Base-by-base conservation (phyloP, 768 basidiomycete genomes). In the Daedaleopsis nitida region DNA sequence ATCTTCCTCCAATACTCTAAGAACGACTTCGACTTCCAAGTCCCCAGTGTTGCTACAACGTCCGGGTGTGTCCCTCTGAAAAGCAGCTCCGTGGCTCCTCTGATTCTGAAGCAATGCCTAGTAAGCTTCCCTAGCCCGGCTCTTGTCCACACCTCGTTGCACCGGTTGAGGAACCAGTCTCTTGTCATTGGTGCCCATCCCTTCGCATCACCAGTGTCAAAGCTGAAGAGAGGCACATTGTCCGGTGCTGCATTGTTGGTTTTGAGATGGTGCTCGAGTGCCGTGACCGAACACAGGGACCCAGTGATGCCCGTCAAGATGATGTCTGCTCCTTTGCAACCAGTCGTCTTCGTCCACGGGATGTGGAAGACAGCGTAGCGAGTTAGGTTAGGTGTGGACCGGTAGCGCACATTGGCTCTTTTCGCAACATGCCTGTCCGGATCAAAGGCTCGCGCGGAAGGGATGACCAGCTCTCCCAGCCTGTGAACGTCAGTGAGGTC, bases 311-410 rank as follows among this genome's bases (percentile, higher is more conserved):
- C 65, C 21, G 70, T 72, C 21, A 76, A 42, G 1, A 70, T 63
- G 19, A 75, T 63, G 24, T 70, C 62, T 0, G 72, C 73, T 3
- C 78, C 72, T 0, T 42, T 24, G 3, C 65, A 32, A 0, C 55
- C 24, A 0, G 73, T 75, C 0, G 74, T 73, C 57, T 79, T 78
- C 0, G 75, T 72, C 70, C 74, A 76, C 0, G 78, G 77, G 9
- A 79, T 74, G 42, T 71, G 73, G 19, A 64, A 68, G 9, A 62
- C 61, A 9, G 68, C 60, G 43, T 57, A 67, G 8, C 52, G 38
- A 1, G 55, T 35, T 1, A 59, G 55, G 44, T 55, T 44, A 10
- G 49, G 42, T 13, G 19, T 47, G 5, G 45, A 5, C 14, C 19
- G 45, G 17, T 19, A 47, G 5, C 13, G 39, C 9, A 59, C 21